A percentile compares a stretch with the other conserved stretches of the same genome.
These are phyloP conservation scores for Acacia melanoxylon DNA, from an alignment of 306 rosid genomes.

Conservation along the genomic window DNA sequence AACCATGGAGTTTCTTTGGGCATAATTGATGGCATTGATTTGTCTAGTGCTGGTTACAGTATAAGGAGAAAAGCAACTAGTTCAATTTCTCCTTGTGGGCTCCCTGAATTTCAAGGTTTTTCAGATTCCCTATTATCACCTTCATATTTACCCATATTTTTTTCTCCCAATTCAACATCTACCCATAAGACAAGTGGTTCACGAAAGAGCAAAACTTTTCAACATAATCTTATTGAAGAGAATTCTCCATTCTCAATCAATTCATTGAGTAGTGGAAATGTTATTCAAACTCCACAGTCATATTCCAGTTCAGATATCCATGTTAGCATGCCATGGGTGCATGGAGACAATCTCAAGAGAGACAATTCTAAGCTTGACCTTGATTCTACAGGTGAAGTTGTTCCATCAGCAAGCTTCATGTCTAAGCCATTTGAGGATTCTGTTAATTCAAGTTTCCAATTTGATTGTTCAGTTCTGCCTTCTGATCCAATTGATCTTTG, in stretches of 20 bases:
- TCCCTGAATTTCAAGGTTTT: slow-evolving; percentile 48
- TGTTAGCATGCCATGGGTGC: slow-evolving; percentile 43
- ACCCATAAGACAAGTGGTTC: slow-evolving; percentile 30
- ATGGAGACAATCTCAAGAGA: slow-evolving; percentile 40
- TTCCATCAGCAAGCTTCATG: slow-evolving; percentile 41
- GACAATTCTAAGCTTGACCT: slow-evolving; percentile 39
- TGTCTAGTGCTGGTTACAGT: slow-evolving; percentile 28
- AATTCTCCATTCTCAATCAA: slow-evolving; percentile 65
- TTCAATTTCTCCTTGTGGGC: slow-evolving; percentile 44
- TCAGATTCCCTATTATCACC: slow-evolving; percentile 41
- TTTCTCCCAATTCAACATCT: slow-evolving; percentile 45
- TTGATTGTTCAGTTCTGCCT: slow-evolving; percentile 57
- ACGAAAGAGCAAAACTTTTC: slow-evolving; percentile 29
- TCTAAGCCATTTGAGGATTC: slow-evolving; percentile 42
- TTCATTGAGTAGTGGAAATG: slow-evolving; percentile 66
- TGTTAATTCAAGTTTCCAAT: slow-evolving; percentile 70
- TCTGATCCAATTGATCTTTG: slow-evolving; percentile 54
- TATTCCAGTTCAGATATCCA: slow-evolving; percentile 50
- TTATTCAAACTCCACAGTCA: slow-evolving; percentile 76
- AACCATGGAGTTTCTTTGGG: slow-evolving; percentile 38
- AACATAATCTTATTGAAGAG: slow-evolving; percentile 36
- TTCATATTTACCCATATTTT: slow-evolving; percentile 34
- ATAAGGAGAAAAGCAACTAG: slow-evolving; percentile 32
- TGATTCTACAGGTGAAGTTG: slow-evolving; percentile 41
- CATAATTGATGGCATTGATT: slow-evolving; percentile 41